Conservation (phyloP, 352 stramenopile genomes). For the Stramenopiles sp. region DNA sequence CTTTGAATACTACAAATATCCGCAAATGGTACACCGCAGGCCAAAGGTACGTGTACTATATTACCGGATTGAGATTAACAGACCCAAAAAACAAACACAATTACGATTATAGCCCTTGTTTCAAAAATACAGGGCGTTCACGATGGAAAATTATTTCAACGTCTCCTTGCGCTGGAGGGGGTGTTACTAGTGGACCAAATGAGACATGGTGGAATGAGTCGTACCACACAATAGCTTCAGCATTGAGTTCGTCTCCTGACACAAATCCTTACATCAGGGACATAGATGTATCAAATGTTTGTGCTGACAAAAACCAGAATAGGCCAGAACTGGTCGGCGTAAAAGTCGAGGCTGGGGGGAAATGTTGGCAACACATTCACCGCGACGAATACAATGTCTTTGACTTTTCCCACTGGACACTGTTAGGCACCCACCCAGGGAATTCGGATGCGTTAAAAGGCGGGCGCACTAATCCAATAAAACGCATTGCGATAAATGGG, state of each 20-base stretch:
- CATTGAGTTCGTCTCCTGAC: neutral
- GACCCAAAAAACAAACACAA: too few species aligned
- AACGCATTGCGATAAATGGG: neutral
- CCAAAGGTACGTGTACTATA: slow-evolving; percentile 16
- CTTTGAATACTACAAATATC: slow-evolving; percentile 1
- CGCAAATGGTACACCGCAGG: slow-evolving; percentile 13
- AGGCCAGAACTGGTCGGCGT: neutral
- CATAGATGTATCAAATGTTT: too few species aligned
- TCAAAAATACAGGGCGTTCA: neutral
- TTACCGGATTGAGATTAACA: slow-evolving; percentile 15
- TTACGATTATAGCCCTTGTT: neutral
- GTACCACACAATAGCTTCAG: slow-evolving; percentile 2
- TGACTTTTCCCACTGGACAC: slow-evolving; percentile 20
- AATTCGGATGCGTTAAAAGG: slow-evolving; percentile 12
- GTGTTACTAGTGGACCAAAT: neutral
- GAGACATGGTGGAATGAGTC: neutral
- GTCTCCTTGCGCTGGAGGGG: neutral
- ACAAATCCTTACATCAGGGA: neutral
- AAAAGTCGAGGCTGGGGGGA: neutral
- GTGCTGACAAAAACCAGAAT: too few species aligned
- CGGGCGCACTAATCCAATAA: slow-evolving; percentile 13
- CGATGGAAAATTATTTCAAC: slow-evolving; percentile 5
- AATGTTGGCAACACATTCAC: slow-evolving; percentile 18
- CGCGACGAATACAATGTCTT: slow-evolving; percentile 17
- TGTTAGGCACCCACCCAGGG: slow-evolving; percentile 14